Conservation (phyloP, 352 stramenopile genomes). For the Phytophthora sp. region DNA sequence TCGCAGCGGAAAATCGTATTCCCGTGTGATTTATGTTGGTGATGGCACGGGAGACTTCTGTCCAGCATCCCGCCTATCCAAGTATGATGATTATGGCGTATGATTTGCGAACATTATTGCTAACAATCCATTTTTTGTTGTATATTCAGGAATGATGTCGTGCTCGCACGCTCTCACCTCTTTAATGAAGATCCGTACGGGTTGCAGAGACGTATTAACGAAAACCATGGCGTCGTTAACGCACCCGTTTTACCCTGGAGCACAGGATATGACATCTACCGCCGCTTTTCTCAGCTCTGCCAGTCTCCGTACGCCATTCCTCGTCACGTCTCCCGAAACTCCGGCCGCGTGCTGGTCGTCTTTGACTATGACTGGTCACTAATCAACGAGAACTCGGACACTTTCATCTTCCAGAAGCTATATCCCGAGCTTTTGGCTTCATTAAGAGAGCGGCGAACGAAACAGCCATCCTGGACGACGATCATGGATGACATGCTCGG, state of each 20-base stretch:
- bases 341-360: slow-evolving; percentile 54
- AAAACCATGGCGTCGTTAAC: slow-evolving; percentile 34
- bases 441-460: slow-evolving; percentile 32
- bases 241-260: slow-evolving; percentile 55
- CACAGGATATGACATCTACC: slow-evolving; percentile 58
- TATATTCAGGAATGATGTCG: slow-evolving; percentile 47
- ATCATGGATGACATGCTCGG: slow-evolving; percentile 74
- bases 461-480: slow-evolving; percentile 57
- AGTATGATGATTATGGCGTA: slow-evolving; percentile 31
- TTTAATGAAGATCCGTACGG: slow-evolving; percentile 41
- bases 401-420: slow-evolving; percentile 71
- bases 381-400: slow-evolving; percentile 87
- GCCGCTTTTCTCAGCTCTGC: slow-evolving; percentile 41
- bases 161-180: slow-evolving; percentile 52
- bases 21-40: slow-evolving; percentile 72
- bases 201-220: slow-evolving; percentile 44
- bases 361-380: slow-evolving; percentile 90
- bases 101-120: not conserved
- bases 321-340: slow-evolving; percentile 8
- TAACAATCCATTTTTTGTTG: slow-evolving; percentile 13
- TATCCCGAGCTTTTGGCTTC: slow-evolving; percentile 62
- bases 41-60: slow-evolving; percentile 79
- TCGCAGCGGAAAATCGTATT: slow-evolving; percentile 35
- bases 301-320: slow-evolving; percentile 17
- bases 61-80: slow-evolving; percentile 48